Percentiles rank a stretch among this genome's conserved stretches.
These are phyloP conservation scores for Puccinia horiana DNA, from an alignment of 1,284 basidiomycete genomes.

Conservation along the genomic window DNA sequence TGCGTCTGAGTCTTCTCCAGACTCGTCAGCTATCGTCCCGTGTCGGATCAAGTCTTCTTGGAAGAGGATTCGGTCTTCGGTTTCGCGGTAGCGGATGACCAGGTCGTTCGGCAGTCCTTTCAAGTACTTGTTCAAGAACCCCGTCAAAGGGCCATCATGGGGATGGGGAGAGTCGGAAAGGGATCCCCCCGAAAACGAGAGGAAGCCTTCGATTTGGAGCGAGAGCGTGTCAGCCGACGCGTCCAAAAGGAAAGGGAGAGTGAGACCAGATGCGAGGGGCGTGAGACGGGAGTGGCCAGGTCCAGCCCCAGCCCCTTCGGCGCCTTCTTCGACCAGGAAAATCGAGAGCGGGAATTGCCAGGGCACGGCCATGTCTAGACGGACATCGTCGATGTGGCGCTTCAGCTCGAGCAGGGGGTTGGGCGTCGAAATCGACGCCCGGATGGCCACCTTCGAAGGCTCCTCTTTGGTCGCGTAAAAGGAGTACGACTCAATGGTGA, in stretches of 20 bases:
- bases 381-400: not conserved
- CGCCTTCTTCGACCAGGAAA: not conserved
- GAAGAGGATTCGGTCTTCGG: not conserved
- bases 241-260: constrained; percentile 11
- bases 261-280: not conserved
- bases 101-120: constrained; percentile 4
- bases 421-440: constrained; percentile 1
- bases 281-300: too few relatives aligned
- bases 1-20: not conserved
- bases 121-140: constrained; percentile 12
- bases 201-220: constrained; percentile 10
- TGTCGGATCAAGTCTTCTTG: too few relatives aligned
- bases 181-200: not conserved
- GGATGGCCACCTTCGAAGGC: not conserved
- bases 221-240: not conserved
- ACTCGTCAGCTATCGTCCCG: not conserved
- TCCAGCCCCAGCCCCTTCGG: too few relatives aligned
- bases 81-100: not conserved
- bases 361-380: constrained; percentile 3
- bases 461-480: not conserved
- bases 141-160: not conserved
- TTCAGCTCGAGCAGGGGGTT: not conserved
- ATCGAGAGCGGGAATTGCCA: constrained; percentile 25
- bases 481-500: not conserved
- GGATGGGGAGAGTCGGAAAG: not conserved